Percentiles rank a stretch among this genome's conserved stretches.
phyloP scores from a whole-genome alignment of 306 rosid genomes.

The Coriaria nepalensis region DNA sequence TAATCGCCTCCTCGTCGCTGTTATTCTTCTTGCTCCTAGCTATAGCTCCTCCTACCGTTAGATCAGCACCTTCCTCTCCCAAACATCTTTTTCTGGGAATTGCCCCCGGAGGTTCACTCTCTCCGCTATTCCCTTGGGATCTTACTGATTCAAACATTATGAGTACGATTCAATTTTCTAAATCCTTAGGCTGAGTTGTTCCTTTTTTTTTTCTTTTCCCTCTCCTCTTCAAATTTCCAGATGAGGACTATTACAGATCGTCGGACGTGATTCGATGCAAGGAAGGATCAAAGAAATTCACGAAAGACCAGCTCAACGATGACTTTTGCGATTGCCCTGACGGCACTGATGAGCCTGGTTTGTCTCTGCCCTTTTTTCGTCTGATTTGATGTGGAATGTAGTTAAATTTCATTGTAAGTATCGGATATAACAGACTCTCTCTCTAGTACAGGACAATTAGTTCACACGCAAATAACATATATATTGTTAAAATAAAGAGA shows the following conservation, averaged over 20 bases:
- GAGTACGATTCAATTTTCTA: too few species aligned
- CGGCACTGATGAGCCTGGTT: conserved; percentile 98
- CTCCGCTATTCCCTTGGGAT: background rate
- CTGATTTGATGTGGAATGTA: too few species aligned
- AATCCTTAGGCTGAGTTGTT: background rate
- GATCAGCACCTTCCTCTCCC: conserved; percentile 37
- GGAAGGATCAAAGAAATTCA: conserved; percentile 75
- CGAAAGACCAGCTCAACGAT: conserved; percentile 70
- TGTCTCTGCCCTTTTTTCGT: background rate
- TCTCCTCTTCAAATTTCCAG: conserved; percentile 17
- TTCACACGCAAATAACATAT: too few species aligned
- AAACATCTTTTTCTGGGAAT: conserved; percentile 46
- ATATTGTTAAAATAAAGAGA: too few species aligned
- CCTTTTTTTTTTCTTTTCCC: background rate
- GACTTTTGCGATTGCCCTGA: conserved; percentile 87
- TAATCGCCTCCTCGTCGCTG: background rate
- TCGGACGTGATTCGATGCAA: conserved; percentile 55
- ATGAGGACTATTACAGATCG: conserved; percentile 60
- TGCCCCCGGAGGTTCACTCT: conserved; percentile 45
- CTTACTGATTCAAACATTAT: too few species aligned
- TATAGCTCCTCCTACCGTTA: conserved; percentile 17
- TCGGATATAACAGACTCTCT: too few species aligned
- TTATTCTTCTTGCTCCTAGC: conserved; percentile 11
- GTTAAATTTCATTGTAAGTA: too few species aligned
- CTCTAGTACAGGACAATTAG: too few species aligned